Percentiles rank a stretch among this genome's conserved stretches.
Evolutionary conservation across 2,329 filamentous ascomycete genomes (phyloP).

Genomic region (Fusarium denticulatum): DNA sequence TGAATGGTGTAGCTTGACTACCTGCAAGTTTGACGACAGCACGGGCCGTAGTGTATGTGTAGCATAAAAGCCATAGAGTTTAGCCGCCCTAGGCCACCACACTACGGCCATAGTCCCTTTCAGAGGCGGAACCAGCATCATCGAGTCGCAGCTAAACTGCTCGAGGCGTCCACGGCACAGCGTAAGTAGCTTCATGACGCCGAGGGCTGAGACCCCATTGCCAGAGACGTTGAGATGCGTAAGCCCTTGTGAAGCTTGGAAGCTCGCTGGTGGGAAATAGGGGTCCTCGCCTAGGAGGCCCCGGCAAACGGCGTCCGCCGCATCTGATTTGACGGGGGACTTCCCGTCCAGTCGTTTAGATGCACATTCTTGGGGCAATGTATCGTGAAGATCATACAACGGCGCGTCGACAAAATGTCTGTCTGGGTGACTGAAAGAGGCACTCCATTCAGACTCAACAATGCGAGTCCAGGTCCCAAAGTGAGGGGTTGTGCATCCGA

Average conservation of each 20-base stretch:
- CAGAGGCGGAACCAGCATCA: constrained; percentile 44
- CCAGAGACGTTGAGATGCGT: constrained; percentile 66
- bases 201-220: constrained; percentile 58
- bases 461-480: constrained; percentile 58
- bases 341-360: constrained; percentile 48
- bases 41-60: constrained; percentile 63
- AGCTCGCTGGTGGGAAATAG: constrained; percentile 28
- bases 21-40: constrained; percentile 62
- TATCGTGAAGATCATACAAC: constrained; percentile 38
- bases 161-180: constrained; percentile 59
- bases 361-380: constrained; percentile 34
- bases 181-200: constrained; percentile 56
- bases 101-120: neutral
- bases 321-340: constrained; percentile 40
- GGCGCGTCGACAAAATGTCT: constrained; percentile 62
- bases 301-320: constrained; percentile 39
- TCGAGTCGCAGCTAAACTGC: constrained; percentile 61
- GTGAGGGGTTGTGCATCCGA: constrained; percentile 43
- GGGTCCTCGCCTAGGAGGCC: constrained; percentile 41
- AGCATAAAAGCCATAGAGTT: constrained; percentile 55
- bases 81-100: constrained; percentile 49
- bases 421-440: constrained; percentile 55
- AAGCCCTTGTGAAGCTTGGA: constrained; percentile 46
- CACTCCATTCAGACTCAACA: constrained; percentile 59
- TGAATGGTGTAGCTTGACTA: constrained; percentile 67